Base-by-base conservation (phyloP, 495 filamentous ascomycete species). In the Penicillium parvum region DNA sequence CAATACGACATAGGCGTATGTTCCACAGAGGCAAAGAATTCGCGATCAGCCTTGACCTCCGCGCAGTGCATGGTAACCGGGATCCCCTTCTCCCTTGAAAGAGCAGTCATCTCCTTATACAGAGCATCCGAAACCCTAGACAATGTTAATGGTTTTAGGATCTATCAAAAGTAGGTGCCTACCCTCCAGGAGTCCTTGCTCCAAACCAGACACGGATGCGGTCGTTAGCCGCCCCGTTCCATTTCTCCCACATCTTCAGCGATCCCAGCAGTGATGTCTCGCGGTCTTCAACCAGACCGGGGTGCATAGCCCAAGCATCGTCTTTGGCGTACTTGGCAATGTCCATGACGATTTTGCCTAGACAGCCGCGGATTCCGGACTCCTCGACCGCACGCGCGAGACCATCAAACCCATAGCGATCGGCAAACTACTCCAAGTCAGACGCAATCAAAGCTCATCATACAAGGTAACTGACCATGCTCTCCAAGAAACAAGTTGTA, bases 201-300 rank as follows among this genome's bases (percentile, higher is more conserved):
- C 71, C 71, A 52, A 74, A 73, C 73, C 73, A 76, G 5, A 76
- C 69, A 1, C 65, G 57, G 26, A 76, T 72, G 3, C 73, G 57
- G 38, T 68, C 70, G 45, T 73, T 57, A 28, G 68, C 57, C 28
- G 61, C 50, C 18, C 71, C 67, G 60, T 73, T 57, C 71, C 71
- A 75, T 32, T 68, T 72, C 58, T 72, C 63, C 56, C 63, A 65
- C 68, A 69, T 71, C 15, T 58, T 55, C 12, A 75, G 12, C 2
- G 65, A 66, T 0, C 69, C 71, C 7, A 61, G 30, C 2, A 75
- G 57, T 0, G 68, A 73, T n/a, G 55, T 71, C 40, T 72, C 66
- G 2, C 62, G 60, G 21, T 72, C 44, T 32, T 75, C 71, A 3
- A 73, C 60, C 0, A 75, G 50, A 6, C 71, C 71, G 0, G 70